A percentile compares a stretch with the other conserved stretches of the same genome.
phyloP scores from a whole-genome alignment of 179 eudicot species.

The Silene coronaria region DNA sequence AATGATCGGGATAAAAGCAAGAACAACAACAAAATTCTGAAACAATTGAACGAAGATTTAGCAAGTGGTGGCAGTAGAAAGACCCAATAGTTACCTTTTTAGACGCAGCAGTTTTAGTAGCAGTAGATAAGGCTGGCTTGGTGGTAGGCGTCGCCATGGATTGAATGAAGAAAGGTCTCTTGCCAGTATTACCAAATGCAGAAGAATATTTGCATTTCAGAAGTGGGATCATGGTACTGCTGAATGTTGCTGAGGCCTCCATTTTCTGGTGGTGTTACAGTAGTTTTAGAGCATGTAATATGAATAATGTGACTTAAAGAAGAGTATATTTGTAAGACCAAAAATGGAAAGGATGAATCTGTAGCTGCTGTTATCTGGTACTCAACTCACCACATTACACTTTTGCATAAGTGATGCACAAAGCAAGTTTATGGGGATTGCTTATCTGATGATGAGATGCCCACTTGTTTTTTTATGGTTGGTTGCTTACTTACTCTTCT shows the following conservation, averaged over 20 bases:
- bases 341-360: background rate
- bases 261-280: conserved; percentile 24
- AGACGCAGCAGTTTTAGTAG: conserved; percentile 45
- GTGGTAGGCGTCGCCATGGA: conserved; percentile 60
- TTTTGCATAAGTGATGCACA: conserved; percentile 28
- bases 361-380: conserved; percentile 5
- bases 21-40: too few species aligned
- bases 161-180: conserved; percentile 30
- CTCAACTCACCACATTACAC: conserved; percentile 10
- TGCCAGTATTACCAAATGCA: conserved; percentile 8
- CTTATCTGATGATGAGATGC: conserved; percentile 16
- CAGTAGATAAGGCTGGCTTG: conserved; percentile 39
- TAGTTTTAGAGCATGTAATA: background rate
- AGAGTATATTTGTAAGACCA: background rate
- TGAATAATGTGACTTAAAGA: too few species aligned
- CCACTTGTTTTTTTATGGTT: conserved; percentile 36
- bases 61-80: too few species aligned
- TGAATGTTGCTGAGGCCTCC: conserved; percentile 39
- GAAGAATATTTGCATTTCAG: conserved; percentile 4
- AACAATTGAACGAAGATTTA: too few species aligned
- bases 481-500: conserved; percentile 10
- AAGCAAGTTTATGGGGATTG: conserved; percentile 24
- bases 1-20: background rate
- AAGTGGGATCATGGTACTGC: conserved; percentile 21
- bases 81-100: conserved; percentile 35